A percentile compares a stretch with the other conserved stretches of the same genome.
These are phyloP conservation scores for Dictyophora rubrovolvata DNA, from an alignment of 768 basidiomycete genomes.

Conservation along the genomic window DNA sequence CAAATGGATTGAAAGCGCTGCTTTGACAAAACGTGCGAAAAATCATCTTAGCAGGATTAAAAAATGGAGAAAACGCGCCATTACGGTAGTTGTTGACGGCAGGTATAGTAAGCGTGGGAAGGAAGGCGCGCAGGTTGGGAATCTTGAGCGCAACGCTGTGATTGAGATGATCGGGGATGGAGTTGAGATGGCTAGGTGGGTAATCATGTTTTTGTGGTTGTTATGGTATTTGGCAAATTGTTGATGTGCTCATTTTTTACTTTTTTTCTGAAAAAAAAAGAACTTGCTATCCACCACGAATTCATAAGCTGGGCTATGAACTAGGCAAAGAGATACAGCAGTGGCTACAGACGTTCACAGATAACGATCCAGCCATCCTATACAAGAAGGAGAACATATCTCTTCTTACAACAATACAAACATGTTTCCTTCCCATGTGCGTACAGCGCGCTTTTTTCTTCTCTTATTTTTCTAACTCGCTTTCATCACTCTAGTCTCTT, in stretches of 20 bases:
- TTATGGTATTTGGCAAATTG: neutral
- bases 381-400: neutral
- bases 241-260: neutral
- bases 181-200: constrained; percentile 1
- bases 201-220: neutral
- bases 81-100: neutral
- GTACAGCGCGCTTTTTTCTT: neutral
- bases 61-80: constrained; percentile 2
- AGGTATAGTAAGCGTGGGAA: neutral
- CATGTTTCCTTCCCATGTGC: constrained; percentile 1
- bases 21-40: neutral
- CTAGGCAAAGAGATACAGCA: constrained; percentile 1
- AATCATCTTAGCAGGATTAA: neutral
- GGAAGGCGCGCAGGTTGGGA: neutral
- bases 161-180: constrained; percentile 3
- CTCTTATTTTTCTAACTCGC: neutral
- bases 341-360: constrained; percentile 1
- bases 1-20: neutral
- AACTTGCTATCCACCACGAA: neutral
- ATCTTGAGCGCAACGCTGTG: neutral
- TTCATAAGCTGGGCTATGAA: constrained; percentile 1
- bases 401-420: neutral
- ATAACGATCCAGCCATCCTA: neutral
- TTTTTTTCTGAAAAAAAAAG: no score
- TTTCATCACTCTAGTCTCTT: neutral